These are phyloP conservation scores for Leccinum subgranulosum DNA, from an alignment of 768 basidiomycete species.

Conservation along the genomic window DNA sequence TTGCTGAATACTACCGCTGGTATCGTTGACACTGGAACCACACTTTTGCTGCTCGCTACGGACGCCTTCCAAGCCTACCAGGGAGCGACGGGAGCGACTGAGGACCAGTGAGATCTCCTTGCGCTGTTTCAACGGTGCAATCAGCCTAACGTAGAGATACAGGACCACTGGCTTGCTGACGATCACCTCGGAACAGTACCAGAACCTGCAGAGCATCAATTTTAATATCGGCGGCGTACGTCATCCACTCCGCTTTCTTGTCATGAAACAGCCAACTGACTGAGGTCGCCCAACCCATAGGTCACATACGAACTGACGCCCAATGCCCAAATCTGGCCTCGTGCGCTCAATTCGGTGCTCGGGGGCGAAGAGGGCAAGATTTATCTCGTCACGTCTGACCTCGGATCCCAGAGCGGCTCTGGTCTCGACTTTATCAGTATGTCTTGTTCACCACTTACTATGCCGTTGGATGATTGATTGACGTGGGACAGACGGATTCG, in stretches of 20 bases:
- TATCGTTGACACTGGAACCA: slow-evolving; percentile 50
- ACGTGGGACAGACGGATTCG: slow-evolving; percentile 45
- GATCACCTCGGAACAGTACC: slow-evolving; percentile 51
- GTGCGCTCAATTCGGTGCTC: slow-evolving; percentile 51
- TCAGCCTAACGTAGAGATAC: neutral
- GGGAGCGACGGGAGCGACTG: slow-evolving; percentile 48
- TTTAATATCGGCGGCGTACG: slow-evolving; percentile 48
- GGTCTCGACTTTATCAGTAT: slow-evolving; percentile 66
- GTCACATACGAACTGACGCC: slow-evolving; percentile 52
- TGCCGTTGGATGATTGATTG: neutral
- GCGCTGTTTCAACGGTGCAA: neutral
- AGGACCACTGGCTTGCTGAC: slow-evolving; percentile 58
- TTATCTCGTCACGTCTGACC: slow-evolving; percentile 53
- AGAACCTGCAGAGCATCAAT: slow-evolving; percentile 47
- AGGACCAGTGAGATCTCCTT: slow-evolving; percentile 41
- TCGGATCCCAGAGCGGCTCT: slow-evolving; percentile 47
- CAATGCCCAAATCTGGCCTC: slow-evolving; percentile 72
- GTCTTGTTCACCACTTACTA: slow-evolving; percentile 14
- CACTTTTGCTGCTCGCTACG: slow-evolving; percentile 53
- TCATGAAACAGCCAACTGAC: neutral
- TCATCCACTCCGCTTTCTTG: neutral
- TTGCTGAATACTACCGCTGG: slow-evolving; percentile 39
- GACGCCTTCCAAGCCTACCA: slow-evolving; percentile 59
- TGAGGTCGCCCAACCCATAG: slow-evolving; percentile 22
- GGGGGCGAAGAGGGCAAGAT: slow-evolving; percentile 50